Percentiles rank a stretch among this genome's conserved stretches.
These are phyloP conservation scores for Colletotrichum caudatum DNA, from an alignment of 2,329 filamentous ascomycete genomes.

Conservation along the genomic window DNA sequence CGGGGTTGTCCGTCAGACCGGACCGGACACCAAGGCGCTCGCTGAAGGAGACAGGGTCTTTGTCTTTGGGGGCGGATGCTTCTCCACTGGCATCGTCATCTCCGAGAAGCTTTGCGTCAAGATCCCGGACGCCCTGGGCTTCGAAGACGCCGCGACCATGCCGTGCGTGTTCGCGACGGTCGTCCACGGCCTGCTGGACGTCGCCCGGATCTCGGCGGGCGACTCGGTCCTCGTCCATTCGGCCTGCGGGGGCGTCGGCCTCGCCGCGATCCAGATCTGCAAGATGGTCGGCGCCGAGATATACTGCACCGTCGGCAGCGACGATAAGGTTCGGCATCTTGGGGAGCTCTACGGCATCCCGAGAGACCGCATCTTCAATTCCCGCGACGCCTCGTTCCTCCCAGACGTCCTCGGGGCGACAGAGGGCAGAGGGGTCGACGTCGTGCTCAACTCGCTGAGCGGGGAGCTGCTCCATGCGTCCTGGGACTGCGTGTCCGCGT, in stretches of 20 bases:
- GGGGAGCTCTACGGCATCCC: conserved; percentile 47
- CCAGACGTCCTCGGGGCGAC: conserved; percentile 45
- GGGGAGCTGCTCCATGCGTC: conserved; percentile 54
- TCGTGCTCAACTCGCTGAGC: conserved; percentile 53
- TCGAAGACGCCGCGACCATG: conserved; percentile 53
- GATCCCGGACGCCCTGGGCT: conserved; percentile 52
- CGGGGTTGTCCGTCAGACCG: conserved; percentile 49
- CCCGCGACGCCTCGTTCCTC: conserved; percentile 48
- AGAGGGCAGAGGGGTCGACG: conserved; percentile 46
- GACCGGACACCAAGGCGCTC: conserved; percentile 47
- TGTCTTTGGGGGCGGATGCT: conserved; percentile 20
- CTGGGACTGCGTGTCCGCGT: conserved; percentile 56
- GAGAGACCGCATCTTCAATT: conserved; percentile 48
- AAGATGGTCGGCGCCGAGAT: conserved; percentile 50
- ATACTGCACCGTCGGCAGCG: conserved; percentile 50
- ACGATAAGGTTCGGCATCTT: conserved; percentile 49
- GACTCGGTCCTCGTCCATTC: conserved; percentile 49
- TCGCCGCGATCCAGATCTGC: conserved; percentile 46
- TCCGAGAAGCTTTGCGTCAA: conserved; percentile 42
- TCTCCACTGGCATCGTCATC: conserved; percentile 20
- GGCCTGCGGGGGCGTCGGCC: conserved; percentile 47
- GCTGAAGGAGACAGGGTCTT: conserved; percentile 44
- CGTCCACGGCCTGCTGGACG: conserved; percentile 48
- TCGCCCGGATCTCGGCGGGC: conserved; percentile 46
- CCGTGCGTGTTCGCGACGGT: conserved; percentile 52